These are phyloP conservation scores for Rhododendron molle DNA, from an alignment of 148 eudicot species.

Conservation along the genomic window DNA sequence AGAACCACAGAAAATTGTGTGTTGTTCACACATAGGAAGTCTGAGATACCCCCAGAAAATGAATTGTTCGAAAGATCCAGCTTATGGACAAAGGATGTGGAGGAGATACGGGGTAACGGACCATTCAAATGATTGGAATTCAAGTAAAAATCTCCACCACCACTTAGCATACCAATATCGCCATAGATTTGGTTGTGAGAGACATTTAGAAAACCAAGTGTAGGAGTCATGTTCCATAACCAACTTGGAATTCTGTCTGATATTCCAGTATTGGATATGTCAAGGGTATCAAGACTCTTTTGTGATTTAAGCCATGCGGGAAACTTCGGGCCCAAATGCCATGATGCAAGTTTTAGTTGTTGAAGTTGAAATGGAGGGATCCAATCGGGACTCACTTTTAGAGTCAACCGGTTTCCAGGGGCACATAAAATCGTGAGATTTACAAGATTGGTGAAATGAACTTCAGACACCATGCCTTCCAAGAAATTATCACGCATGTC, in stretches of 20 bases:
- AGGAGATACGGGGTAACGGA: background rate
- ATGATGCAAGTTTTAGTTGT: background rate
- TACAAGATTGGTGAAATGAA: conserved; percentile 1
- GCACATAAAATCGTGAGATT: background rate
- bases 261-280: background rate
- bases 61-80: background rate
- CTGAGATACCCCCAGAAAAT: background rate
- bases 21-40: background rate
- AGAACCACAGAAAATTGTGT: too few relatives aligned
- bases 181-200: conserved; percentile 9
- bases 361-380: conserved; percentile 17
- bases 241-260: background rate
- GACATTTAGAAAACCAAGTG: background rate
- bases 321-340: background rate
- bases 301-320: background rate
- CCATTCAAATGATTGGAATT: background rate
- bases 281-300: background rate
- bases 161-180: background rate
- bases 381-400: conserved; percentile 12
- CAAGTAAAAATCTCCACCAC: background rate
- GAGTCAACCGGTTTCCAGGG: conserved; percentile 7
- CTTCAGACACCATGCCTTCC: conserved; percentile 14
- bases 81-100: accelerated
- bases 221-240: background rate
- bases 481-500: too few relatives aligned